Percentiles rank a stretch among this genome's conserved stretches.
Evolutionary conservation across 2,329 filamentous ascomycete species (phyloP).

Genomic region (Fusarium chaquense): DNA sequence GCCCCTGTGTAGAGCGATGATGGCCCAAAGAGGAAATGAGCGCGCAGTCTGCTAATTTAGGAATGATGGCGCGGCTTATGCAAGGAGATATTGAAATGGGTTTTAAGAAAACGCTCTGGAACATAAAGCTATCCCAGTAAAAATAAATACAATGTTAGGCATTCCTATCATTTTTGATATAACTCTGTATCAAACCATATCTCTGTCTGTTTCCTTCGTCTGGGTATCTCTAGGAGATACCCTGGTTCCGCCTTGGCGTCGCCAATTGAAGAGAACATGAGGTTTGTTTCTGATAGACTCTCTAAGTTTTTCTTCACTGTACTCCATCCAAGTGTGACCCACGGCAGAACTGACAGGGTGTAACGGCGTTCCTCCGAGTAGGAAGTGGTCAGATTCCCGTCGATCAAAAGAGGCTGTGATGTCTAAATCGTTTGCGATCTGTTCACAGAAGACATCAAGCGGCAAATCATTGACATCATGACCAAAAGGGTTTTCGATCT

Average conservation of each 20-base stretch:
- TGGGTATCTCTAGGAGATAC: not conserved
- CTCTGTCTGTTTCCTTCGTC: not conserved
- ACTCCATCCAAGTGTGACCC: conserved; percentile 54
- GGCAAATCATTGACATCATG: conserved; percentile 85
- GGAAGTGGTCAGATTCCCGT: conserved; percentile 47
- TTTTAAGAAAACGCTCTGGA: too few species aligned
- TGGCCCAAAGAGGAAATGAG: too few species aligned
- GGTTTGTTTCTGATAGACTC: conserved; percentile 57
- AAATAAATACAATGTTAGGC: too few species aligned
- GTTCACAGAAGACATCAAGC: conserved; percentile 79
- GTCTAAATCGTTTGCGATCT: conserved; percentile 79
- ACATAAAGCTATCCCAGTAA: too few species aligned
- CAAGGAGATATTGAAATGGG: too few species aligned
- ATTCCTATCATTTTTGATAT: too few species aligned
- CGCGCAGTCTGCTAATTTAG: too few species aligned
- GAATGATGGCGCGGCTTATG: too few species aligned
- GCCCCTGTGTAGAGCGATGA: too few species aligned
- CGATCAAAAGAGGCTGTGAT: conserved; percentile 70
- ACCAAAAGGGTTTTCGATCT: conserved; percentile 89
- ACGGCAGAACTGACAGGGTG: conserved; percentile 63
- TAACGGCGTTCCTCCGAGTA: conserved; percentile 58
- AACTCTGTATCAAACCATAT: not conserved
- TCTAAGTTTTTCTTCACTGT: conserved; percentile 55
- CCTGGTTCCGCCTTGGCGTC: not conserved
- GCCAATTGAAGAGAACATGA: conserved; percentile 50